phyloP scores from a whole-genome alignment of 2,329 filamentous ascomycete species.

The Trichoderma simmonsii region DNA sequence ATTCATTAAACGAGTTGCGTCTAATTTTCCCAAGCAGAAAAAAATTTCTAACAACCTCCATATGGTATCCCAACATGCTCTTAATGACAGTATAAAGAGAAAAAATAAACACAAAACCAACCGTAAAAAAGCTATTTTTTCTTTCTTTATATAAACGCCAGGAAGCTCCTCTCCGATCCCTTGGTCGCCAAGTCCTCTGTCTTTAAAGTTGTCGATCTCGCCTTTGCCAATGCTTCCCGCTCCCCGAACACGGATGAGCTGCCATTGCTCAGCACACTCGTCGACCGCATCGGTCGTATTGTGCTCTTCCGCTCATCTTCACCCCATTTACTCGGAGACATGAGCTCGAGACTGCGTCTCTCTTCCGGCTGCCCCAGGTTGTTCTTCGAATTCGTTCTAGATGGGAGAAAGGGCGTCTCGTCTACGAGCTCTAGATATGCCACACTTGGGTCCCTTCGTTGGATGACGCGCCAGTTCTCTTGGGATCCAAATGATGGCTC shows the following conservation, averaged over 20 bases:
- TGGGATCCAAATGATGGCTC: constrained; percentile 35
- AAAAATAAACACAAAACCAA: neutral
- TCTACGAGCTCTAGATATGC: constrained; percentile 36
- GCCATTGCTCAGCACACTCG: constrained; percentile 12
- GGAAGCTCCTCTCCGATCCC: constrained; percentile 27
- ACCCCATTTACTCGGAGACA: constrained; percentile 17
- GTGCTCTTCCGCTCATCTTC: constrained; percentile 16
- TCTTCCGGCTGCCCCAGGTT: constrained; percentile 20
- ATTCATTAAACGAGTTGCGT: neutral
- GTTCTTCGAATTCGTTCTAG: constrained; percentile 27
- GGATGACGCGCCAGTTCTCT: constrained; percentile 38
- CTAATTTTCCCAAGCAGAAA: neutral
- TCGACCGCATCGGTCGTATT: constrained; percentile 13
- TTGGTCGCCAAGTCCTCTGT: constrained; percentile 23
- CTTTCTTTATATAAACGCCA: constrained; percentile 27
- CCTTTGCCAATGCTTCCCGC: constrained; percentile 9
- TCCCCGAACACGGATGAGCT: constrained; percentile 20
- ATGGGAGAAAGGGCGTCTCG: constrained; percentile 39
- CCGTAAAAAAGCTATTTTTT: neutral
- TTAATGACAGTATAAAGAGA: neutral
- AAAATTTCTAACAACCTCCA: neutral
- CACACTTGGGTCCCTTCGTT: constrained; percentile 29
- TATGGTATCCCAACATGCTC: neutral
- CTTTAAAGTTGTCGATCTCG: constrained; percentile 15
- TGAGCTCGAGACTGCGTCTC: constrained; percentile 17